Evolutionary conservation across 176 grass and related monocot genomes (phyloP).

Genomic region (Tillandsia fasciculata): DNA sequence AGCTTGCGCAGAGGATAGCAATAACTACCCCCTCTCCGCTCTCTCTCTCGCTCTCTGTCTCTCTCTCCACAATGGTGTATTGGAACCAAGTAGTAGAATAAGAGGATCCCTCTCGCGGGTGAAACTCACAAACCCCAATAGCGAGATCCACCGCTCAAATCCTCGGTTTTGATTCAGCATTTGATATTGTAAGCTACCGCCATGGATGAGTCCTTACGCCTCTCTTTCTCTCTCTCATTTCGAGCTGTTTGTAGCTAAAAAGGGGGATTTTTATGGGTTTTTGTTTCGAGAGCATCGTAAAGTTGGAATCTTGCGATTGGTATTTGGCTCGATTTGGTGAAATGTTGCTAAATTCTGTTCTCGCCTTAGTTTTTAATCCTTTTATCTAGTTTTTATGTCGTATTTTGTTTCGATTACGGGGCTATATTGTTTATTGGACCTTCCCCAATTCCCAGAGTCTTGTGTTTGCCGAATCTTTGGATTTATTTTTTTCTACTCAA

Average conservation of each 20-base stretch:
- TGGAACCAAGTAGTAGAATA: background rate
- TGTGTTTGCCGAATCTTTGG: too few relatives aligned
- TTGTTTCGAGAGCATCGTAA: background rate
- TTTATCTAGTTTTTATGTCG: too few relatives aligned
- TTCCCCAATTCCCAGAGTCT: too few relatives aligned
- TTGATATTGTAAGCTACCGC: background rate
- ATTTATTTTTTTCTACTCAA: too few relatives aligned
- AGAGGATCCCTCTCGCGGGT: background rate
- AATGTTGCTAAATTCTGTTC: too few relatives aligned
- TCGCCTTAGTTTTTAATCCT: too few relatives aligned
- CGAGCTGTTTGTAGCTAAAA: background rate
- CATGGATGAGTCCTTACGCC: background rate
- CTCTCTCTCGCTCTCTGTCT: constrained; percentile 8
- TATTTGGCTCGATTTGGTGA: too few relatives aligned
- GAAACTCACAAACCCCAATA: constrained; percentile 1
- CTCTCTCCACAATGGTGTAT: constrained; percentile 1
- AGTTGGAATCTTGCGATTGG: background rate
- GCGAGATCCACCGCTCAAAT: constrained; percentile 7
- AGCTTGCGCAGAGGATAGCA: constrained; percentile 16
- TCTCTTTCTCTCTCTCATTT: background rate
- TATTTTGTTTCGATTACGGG: too few relatives aligned
- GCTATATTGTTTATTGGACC: too few relatives aligned
- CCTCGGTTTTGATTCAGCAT: background rate
- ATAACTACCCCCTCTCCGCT: constrained; percentile 11
- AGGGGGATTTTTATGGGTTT: background rate